Base-by-base conservation (phyloP, 768 basidiomycete genomes). In the Xerocomus spinulosus region DNA sequence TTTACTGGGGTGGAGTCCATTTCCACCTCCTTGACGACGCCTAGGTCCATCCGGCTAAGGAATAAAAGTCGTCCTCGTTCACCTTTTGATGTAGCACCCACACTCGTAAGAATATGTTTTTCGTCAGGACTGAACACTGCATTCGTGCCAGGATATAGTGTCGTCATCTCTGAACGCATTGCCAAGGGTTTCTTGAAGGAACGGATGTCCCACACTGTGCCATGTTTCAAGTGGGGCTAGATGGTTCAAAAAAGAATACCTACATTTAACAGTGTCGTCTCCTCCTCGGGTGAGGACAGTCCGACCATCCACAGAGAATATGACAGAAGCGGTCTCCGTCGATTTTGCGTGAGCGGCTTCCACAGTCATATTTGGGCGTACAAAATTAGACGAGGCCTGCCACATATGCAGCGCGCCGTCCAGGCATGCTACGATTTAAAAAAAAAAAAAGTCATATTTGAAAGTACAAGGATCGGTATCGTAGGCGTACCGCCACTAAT, bases 61-160 rank as follows among this genome's bases (percentile, higher is more conserved):
- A 95, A 83, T 48, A 88, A 67, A 46, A 97, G 71, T 50, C 77
- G 78, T 1, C 92, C 92, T 50, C 74, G 73, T 28, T 77, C 81
- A 15, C 82, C 84, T 57, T 84, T 86, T 33, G 79, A 68, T 9
- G 79, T 70, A 2, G 83, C 78, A 8, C 85, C 87, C 1, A 80
- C 75, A 5, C 96, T 94, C 9, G 93, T 94, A 45, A 98, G 72
- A 42, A 98, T 72, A 60, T 83, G 82, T 66, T 83, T 88, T 57
- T 94, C 92, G 66, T 96, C 92, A 0, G 96, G 96, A 55, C 93
- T 96, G 69, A 95, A 98, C 53, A 87, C 80, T 9, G 94, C 85
- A 67, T 98, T 98, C 33, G 94, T 95, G 54, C 87, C 82, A 14
- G 92, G 87, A 69, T 99, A 97, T 46, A 92, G 68, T 14, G 90